These are phyloP conservation scores for Nitzschia sp. DNA, from an alignment of 108 stramenopile species.

Conservation along the genomic window DNA sequence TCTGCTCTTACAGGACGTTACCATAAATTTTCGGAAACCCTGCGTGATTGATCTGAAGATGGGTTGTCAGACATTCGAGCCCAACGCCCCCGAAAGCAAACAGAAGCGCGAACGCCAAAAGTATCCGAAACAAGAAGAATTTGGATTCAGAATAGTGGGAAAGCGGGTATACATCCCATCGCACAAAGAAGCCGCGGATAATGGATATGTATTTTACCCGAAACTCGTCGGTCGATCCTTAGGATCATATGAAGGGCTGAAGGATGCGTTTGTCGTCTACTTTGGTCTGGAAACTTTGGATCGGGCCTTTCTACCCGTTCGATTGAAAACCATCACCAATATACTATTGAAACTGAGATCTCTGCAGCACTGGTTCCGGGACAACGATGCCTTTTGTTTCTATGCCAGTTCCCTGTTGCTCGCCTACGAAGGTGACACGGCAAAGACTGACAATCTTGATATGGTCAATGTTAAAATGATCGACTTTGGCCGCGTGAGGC, in stretches of 20 bases:
- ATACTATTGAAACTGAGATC: conserved; percentile 44
- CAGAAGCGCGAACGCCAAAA: conserved; percentile 60
- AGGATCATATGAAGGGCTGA: conserved; percentile 40
- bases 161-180: conserved; percentile 67
- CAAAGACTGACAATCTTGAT: conserved; percentile 2
- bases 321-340: conserved; percentile 36
- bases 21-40: conserved; percentile 55
- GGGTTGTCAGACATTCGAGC: conserved; percentile 84
- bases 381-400: conserved; percentile 62
- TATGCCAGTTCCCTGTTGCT: conserved; percentile 80
- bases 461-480: conserved; percentile 70
- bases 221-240: conserved; percentile 73
- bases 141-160: conserved; percentile 86
- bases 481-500: conserved; percentile 80
- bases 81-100: conserved; percentile 66
- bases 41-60: conserved; percentile 89
- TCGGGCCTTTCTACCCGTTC: conserved; percentile 2
- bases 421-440: conserved; percentile 68
- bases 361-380: conserved; percentile 62
- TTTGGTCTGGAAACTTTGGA: conserved; percentile 37
- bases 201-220: conserved; percentile 41
- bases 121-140: conserved; percentile 70
- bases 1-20: conserved; percentile 65
- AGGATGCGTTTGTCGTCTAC: conserved; percentile 56
- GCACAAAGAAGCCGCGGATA: conserved; percentile 41